Base-by-base conservation (phyloP, 139 green algal genomes). In the Pleodorina starrii region DNA sequence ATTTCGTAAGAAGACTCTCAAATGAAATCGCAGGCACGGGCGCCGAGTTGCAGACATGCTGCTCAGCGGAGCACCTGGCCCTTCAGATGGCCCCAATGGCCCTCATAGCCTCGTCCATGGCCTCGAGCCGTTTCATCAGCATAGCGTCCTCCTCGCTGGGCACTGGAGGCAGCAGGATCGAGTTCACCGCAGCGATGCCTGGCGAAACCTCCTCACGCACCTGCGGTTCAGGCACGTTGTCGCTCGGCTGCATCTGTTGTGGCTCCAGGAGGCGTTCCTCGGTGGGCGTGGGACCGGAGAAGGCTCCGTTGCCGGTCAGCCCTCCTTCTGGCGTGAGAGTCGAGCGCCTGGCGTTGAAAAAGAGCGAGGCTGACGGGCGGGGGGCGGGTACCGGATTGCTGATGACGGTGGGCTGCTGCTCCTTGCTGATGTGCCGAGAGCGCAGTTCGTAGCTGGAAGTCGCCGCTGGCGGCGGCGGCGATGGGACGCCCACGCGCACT, bases 61-160 rank as follows among this genome's bases (percentile, higher is more conserved):
- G n/a, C n/a, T n/a, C n/a, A n/a, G n/a, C n/a, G n/a, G n/a, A n/a
- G n/a, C n/a, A n/a, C n/a, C n/a, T n/a, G n/a, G n/a, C 42, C 9
- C 21, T 17, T 80, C 25, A 80, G 19, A 80, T 80, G 21, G 79
- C 81, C n/a, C 81, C 81, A 48, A 87, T 87, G 5, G 63, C n/a
- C 4, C 81, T 40, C 42, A 87, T 16, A 10, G 81, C 81, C 32
- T 77, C 81, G 32, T 87, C 81, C 81, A 87, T 87, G n/a, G 60
- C 81, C 7, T 40, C 42, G 27, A 87, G 42, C 12, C 81, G 81
- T 14, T 77, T 46, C n/a, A 68, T 32, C n/a, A 87, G 81, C 59
- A 46, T 23, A 1, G n/a, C 42, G 27, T 69, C 76, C 16, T 84
- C 76, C n/a, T 69, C 76, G 50, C 74, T 73, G 35, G 63, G 63